These are phyloP conservation scores for Fraxinus xanthoxyloides DNA, from an alignment of 305 asterid genomes.

Conservation along the genomic window DNA sequence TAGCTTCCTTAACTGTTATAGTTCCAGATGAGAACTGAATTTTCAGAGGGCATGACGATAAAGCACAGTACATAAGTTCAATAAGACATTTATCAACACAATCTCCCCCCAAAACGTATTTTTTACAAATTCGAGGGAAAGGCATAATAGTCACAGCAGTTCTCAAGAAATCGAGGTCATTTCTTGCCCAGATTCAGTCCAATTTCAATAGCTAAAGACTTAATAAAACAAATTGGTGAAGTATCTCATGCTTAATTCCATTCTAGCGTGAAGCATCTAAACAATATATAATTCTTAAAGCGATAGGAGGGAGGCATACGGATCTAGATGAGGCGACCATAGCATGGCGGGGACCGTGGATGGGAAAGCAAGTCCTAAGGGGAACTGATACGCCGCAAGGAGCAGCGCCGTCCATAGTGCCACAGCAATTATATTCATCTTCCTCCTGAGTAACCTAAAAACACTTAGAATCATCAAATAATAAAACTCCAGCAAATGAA, in stretches of 20 bases:
- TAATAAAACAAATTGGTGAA: background rate
- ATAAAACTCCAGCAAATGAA: background rate
- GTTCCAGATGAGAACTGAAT: background rate
- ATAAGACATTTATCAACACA: background rate
- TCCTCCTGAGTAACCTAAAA: slow-evolving; percentile 21
- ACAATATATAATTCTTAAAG: slow-evolving; percentile 4
- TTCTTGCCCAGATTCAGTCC: background rate
- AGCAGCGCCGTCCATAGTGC: slow-evolving; percentile 39
- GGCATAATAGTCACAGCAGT: background rate
- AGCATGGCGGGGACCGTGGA: slow-evolving; percentile 57
- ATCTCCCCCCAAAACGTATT: background rate
- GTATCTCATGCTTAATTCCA: background rate
- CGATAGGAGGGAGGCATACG: slow-evolving; percentile 33
- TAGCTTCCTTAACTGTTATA: background rate
- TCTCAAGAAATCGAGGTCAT: background rate
- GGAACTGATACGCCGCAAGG: slow-evolving; percentile 39
- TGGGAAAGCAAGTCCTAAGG: slow-evolving; percentile 29
- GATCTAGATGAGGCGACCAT: slow-evolving; percentile 63
- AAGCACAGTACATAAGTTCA: background rate
- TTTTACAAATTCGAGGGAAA: background rate
- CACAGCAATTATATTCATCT: slow-evolving; percentile 35
- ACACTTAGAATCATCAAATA: slow-evolving; percentile 7
- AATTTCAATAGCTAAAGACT: background rate
- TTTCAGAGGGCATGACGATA: background rate
- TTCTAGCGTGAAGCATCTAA: background rate